Evolutionary conservation across 2,329 filamentous ascomycete genomes (phyloP), one percentile per base, ranked within the genome.

Genomic region (Diaporthe nobilis): DNA sequence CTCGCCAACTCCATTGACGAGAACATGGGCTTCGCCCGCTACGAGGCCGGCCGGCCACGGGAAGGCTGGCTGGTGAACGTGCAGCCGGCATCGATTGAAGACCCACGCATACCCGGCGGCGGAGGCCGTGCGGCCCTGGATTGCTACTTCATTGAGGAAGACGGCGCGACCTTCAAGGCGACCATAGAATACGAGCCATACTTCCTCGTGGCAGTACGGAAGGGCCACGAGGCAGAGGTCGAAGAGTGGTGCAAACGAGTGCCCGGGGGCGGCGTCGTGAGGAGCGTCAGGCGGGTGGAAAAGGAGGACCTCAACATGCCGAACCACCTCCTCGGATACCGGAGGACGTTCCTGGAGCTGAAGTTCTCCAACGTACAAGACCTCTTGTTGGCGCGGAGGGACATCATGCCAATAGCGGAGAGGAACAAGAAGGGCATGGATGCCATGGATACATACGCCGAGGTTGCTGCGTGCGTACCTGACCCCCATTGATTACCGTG

Each of bases 381-480:
- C 83, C 85, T 99, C 77, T 86, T 99, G 84, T 91, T 93, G n/a
- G 95, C 96, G 61, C 90, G 96, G 79, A 94, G 92, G 81, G 92
- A 94, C 67, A 92, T 99, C 61, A 92, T 95, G 88, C 97, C 97
- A 0, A 91, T 99, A 82, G 97, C 96, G 20, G 95, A 98, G 86
- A 97, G 95, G 86, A 99, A 99, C 83, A 98, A 94, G 87, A 98
- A 97, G 86, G 96, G 95, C 80, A 93, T 98, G 89, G 95, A 95
- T 87, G 95, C 96, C 71, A 98, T 98, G 94, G 97, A 99, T 87
- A 96, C 96, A 79, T 99, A 99, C 87, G 96, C 96, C 57, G 97
- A 99, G 87, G 95, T 98, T 81, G 95, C 95, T 77, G 94, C 93
- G 94, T 96, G 84, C 88, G 74, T 55, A 53, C 12, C 28, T 25